These are phyloP conservation scores for Stephania yunnanensis DNA, from an alignment of 164 flowering plant species.

Conservation along the genomic window DNA sequence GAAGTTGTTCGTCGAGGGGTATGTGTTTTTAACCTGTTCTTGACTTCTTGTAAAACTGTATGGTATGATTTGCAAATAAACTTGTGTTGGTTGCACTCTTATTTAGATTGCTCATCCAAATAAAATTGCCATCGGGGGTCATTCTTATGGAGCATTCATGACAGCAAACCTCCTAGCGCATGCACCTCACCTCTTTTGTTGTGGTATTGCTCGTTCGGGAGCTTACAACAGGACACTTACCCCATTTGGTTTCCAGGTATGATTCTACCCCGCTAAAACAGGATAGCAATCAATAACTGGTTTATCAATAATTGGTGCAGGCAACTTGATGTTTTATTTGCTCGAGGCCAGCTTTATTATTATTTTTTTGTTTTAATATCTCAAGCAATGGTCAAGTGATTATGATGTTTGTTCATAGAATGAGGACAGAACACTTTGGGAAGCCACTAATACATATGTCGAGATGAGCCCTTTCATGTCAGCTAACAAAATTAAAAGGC, in stretches of 20 bases:
- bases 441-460: slow-evolving; percentile 73
- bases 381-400: neutral
- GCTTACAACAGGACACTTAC: slow-evolving; percentile 98
- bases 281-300: neutral
- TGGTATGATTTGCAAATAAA: neutral
- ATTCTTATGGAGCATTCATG: slow-evolving; percentile 99
- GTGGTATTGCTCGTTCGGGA: slow-evolving; percentile 97
- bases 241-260: slow-evolving; percentile 98
- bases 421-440: slow-evolving; percentile 98
- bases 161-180: slow-evolving; percentile 96
- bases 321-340: neutral
- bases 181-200: slow-evolving; percentile 94
- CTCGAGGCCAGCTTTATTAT: neutral
- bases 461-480: slow-evolving; percentile 99
- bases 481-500: slow-evolving; percentile 89
- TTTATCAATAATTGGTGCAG: neutral
- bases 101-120: slow-evolving; percentile 87
- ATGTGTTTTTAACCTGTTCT: slow-evolving; percentile 20
- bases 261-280: neutral
- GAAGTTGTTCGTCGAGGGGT: slow-evolving; percentile 91
- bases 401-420: slow-evolving; percentile 40
- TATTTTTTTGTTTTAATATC: neutral
- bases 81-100: slow-evolving; percentile 14
- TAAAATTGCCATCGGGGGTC: slow-evolving; percentile 97
- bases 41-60: too few species aligned